A percentile compares a stretch with the other conserved stretches of the same genome.
Evolutionary conservation across 495 filamentous ascomycete genomes (phyloP).

Genomic region (Friedmanniomyces endolithicus): DNA sequence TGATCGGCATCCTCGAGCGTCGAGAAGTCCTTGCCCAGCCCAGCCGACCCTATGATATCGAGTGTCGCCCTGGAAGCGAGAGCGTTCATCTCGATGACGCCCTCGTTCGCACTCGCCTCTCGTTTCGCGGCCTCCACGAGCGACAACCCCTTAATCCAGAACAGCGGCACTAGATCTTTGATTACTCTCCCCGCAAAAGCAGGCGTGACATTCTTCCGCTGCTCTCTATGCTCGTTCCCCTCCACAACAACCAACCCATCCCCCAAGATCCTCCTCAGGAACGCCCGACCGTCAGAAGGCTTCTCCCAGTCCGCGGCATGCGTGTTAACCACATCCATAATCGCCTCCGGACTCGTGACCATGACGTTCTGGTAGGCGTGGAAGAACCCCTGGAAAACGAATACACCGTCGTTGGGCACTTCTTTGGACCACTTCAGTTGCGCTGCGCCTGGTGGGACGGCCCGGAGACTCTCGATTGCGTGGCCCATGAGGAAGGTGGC

Average conservation of each 20-base stretch:
- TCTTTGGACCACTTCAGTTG: background rate
- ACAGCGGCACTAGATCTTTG: conserved; percentile 28
- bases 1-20: conserved; percentile 24
- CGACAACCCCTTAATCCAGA: conserved; percentile 36
- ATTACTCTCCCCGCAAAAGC: conserved; percentile 28
- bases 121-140: conserved; percentile 23
- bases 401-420: conserved; percentile 24
- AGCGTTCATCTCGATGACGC: conserved; percentile 24
- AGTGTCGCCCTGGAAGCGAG: conserved; percentile 26
- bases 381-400: conserved; percentile 23
- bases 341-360: conserved; percentile 19
- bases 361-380: conserved; percentile 16
- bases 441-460: background rate
- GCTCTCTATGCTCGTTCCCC: conserved; percentile 28
- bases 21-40: conserved; percentile 26
- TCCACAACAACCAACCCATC: conserved; percentile 28
- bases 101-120: conserved; percentile 18
- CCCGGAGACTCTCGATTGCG: background rate
- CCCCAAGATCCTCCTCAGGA: conserved; percentile 25
- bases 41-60: conserved; percentile 28
- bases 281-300: conserved; percentile 31
- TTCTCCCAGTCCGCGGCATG: conserved; percentile 43
- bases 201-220: conserved; percentile 28
- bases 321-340: conserved; percentile 27
- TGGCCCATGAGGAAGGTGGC: background rate